These are phyloP conservation scores for Bipolaris oryzae DNA, from an alignment of 2,329 filamentous ascomycete species.

Conservation along the genomic window DNA sequence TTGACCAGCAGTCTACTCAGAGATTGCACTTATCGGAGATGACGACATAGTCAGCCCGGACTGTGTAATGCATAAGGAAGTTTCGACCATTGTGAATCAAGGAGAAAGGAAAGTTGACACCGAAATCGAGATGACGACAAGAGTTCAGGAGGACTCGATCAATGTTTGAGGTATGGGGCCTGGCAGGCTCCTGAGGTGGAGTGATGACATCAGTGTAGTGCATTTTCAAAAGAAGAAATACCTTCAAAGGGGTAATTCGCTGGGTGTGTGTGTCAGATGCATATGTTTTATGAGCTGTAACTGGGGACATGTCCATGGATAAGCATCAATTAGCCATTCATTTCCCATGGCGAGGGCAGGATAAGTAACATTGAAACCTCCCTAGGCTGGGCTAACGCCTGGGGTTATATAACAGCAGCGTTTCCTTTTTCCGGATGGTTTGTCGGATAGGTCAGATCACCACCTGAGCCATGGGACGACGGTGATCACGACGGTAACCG, in stretches of 20 bases:
- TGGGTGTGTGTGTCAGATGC: not conserved
- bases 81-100: no score
- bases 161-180: not conserved
- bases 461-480: not conserved
- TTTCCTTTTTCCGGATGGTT: not conserved
- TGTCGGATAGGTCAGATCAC: not conserved
- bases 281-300: no score
- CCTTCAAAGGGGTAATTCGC: not conserved
- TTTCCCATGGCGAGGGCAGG: not conserved
- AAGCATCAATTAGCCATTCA: not conserved
- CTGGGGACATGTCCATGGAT: not conserved
- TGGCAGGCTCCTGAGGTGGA: not conserved
- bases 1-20: slow-evolving; percentile 24
- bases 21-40: slow-evolving; percentile 23
- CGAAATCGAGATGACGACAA: not conserved
- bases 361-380: not conserved
- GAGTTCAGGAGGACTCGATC: not conserved
- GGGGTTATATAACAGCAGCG: not conserved
- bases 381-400: not conserved
- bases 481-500: not conserved
- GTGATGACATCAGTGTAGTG: not conserved
- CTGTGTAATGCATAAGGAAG: slow-evolving; percentile 12
- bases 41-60: slow-evolving; percentile 28
- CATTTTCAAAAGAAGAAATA: not conserved
- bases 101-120: no score